Evolutionary conservation across 2,329 filamentous ascomycete genomes (phyloP).

Genomic region (Aureobasidium sp.): DNA sequence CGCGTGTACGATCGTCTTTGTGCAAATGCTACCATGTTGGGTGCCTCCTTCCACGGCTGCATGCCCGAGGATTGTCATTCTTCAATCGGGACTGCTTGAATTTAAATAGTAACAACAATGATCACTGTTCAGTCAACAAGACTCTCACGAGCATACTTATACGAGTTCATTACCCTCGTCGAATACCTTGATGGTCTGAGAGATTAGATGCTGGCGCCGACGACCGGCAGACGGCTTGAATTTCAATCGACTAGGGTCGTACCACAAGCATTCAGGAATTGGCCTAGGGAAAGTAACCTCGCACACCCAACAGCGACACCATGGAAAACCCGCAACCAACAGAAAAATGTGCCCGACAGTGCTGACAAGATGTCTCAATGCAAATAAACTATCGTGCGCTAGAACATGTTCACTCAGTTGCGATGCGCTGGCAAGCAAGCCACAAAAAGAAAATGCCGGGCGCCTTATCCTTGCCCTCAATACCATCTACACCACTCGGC

Average conservation of each 20-base stretch:
- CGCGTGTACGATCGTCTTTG: neutral
- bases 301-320: neutral
- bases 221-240: neutral
- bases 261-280: neutral
- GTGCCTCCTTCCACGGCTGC: neutral
- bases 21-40: neutral
- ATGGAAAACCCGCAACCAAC: neutral
- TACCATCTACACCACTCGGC: neutral
- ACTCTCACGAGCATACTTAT: neutral
- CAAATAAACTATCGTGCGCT: neutral
- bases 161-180: neutral
- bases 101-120: neutral
- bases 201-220: neutral
- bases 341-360: neutral
- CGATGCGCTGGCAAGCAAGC: constrained; percentile 12
- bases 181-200: neutral
- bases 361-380: constrained; percentile 1
- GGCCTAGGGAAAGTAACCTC: neutral
- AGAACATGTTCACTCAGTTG: neutral
- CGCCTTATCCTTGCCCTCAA: neutral
- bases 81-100: neutral
- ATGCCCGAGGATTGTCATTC: neutral
- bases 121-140: neutral
- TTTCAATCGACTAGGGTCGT: neutral
- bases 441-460: neutral